A percentile compares a stretch with the other conserved stretches of the same genome.
Conservation (phyloP, 179 eudicot genomes). For the Monotropa hypopitys region DNA sequence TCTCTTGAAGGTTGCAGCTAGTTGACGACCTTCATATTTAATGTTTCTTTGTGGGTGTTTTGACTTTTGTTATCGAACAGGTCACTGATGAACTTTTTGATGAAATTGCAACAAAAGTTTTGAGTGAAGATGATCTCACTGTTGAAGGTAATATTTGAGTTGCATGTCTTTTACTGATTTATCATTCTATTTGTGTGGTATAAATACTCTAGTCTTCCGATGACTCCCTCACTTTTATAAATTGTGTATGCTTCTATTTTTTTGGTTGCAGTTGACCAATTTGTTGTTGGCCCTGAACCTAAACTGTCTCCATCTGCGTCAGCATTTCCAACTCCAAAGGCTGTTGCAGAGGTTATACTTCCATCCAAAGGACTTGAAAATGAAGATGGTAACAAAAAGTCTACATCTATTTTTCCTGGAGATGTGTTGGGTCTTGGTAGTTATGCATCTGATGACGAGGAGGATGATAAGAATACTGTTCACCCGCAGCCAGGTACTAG, state of each 20-base stretch:
- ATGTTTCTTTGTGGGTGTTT: constrained; percentile 2
- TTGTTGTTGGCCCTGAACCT: constrained; percentile 15
- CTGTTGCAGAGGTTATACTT: constrained; percentile 52
- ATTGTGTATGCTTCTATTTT: neutral
- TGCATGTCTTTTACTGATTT: constrained; percentile 3
- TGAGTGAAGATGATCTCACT: constrained; percentile 55
- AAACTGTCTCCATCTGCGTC: constrained; percentile 27
- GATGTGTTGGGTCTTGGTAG: constrained; percentile 75
- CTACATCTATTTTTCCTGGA: constrained; percentile 52
- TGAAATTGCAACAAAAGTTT: constrained; percentile 84
- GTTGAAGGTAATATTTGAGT: constrained; percentile 31
- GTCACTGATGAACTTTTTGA: constrained; percentile 92
- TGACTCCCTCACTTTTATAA: neutral
- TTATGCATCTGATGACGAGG: constrained; percentile 76
- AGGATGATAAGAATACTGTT: constrained; percentile 26
- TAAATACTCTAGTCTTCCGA: neutral
- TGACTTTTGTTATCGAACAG: constrained; percentile 31
- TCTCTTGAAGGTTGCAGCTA: constrained; percentile 59
- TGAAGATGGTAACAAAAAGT: constrained; percentile 47
- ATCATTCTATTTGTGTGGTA: neutral
- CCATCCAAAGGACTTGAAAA: constrained; percentile 35
- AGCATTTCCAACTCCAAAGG: constrained; percentile 35
- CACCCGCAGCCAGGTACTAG: constrained; percentile 11
- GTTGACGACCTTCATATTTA: neutral
- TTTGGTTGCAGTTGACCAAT: constrained; percentile 23